These are phyloP conservation scores for Scenedesmus sp. DNA, from an alignment of 163 green algal species.

Conservation along the genomic window DNA sequence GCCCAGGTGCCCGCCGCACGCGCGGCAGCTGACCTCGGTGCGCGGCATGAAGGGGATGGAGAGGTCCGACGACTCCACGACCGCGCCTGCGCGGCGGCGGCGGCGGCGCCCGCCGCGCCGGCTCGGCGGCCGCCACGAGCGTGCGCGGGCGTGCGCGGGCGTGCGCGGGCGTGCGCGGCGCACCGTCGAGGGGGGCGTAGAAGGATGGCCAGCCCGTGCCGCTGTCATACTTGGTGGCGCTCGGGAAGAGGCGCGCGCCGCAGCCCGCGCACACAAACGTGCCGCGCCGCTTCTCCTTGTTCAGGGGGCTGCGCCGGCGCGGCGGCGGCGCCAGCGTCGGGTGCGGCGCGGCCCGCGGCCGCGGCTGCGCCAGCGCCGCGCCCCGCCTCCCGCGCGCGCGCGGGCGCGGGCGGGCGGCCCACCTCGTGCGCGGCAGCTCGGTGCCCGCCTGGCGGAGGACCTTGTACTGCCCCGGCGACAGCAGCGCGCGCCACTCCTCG, in stretches of 20 bases:
- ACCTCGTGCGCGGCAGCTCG: conserved; percentile 33
- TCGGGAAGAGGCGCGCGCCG: conserved; percentile 65
- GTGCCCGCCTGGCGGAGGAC: conserved; percentile 33
- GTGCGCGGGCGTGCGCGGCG: neutral
- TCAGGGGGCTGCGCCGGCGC: conserved; percentile 36
- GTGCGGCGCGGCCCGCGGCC: neutral
- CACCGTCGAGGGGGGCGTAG: conserved; percentile 60
- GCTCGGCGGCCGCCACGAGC: no score
- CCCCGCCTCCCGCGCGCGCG: no score
- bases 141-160: no score
- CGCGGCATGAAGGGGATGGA: conserved; percentile 87
- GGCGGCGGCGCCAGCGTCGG: neutral
- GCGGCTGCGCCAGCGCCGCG: no score
- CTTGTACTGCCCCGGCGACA: conserved; percentile 26
- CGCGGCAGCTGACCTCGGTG: conserved; percentile 61
- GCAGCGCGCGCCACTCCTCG: conserved; percentile 29
- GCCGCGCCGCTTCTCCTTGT: conserved; percentile 74
- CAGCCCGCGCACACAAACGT: conserved; percentile 79
- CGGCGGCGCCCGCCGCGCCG: no score
- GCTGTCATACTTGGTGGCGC: conserved; percentile 75
- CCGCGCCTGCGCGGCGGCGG: conserved; percentile 49
- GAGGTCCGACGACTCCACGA: conserved; percentile 69
- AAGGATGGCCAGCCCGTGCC: conserved; percentile 82
- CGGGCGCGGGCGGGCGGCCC: neutral
- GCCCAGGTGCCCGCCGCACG: conserved; percentile 80